Evolutionary conservation across 164 flowering plant species (phyloP).

Genomic region (Litsea cubeba): DNA sequence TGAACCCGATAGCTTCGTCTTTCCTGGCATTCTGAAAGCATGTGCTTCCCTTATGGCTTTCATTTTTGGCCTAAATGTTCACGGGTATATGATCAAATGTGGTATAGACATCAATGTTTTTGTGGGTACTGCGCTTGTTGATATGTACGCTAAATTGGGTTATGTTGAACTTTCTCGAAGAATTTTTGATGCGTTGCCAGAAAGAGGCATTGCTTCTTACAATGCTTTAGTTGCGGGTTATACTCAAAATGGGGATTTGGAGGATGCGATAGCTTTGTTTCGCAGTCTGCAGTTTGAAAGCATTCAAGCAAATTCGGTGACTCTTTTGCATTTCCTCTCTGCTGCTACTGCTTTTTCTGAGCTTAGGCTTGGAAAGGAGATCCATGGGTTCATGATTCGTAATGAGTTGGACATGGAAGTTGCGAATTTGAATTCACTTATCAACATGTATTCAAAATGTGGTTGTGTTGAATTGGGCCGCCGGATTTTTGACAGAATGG

Average conservation of each 20-base stretch:
- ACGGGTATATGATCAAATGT: conserved; percentile 5
- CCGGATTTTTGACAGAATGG: background rate
- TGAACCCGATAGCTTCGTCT: background rate
- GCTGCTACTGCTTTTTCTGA: background rate
- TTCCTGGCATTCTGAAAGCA: conserved; percentile 58
- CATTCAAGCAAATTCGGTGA: background rate
- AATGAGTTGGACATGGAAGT: background rate
- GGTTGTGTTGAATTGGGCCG: conserved; percentile 2
- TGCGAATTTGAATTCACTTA: conserved; percentile 49
- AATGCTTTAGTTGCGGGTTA: conserved; percentile 7
- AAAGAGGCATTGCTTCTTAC: conserved; percentile 6
- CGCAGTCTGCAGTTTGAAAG: background rate
- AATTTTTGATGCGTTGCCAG: conserved; percentile 1
- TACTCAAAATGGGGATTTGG: background rate
- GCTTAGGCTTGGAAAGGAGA: conserved; percentile 1
- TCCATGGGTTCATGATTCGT: conserved; percentile 3
- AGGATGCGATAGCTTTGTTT: conserved; percentile 1
- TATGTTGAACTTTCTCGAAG: background rate
- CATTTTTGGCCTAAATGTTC: conserved; percentile 36
- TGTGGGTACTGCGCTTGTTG: background rate
- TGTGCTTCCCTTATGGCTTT: conserved; percentile 37
- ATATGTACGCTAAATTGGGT: background rate
- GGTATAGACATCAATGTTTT: conserved; percentile 17
- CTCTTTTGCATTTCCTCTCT: conserved; percentile 4
- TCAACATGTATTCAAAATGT: conserved; percentile 13